These are phyloP conservation scores for peach (Prunus persica) DNA, from an alignment of 306 rosid species.

Conservation along the genomic window Prunus_persica_NCBIv2 NC_034015.1:7512001-7512500, in stretches of 20 bases:
- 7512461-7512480: too few species aligned
- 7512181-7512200: constrained; percentile 20
- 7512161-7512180: constrained; percentile 55
- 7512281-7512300: background rate
- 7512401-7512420: too few species aligned
- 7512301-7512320: too few species aligned
- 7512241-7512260: constrained; percentile 51
- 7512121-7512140: constrained; percentile 52
- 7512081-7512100: constrained; percentile 19
- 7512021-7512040: background rate
- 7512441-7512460: too few species aligned
- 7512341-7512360: too few species aligned
- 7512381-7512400: too few species aligned
- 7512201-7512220: constrained; percentile 25
- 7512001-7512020: background rate
- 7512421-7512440: too few species aligned
- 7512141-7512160: constrained; percentile 45
- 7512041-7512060: background rate
- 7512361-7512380: too few species aligned
- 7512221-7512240: constrained; percentile 56
- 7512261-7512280: background rate
- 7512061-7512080: constrained; percentile 3
- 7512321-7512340: too few species aligned
- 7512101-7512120: constrained; percentile 20
- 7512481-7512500: constrained; percentile 29